Base-by-base conservation (phyloP, 495 filamentous ascomycete genomes). In the Aspergillus cavernicola region DNA sequence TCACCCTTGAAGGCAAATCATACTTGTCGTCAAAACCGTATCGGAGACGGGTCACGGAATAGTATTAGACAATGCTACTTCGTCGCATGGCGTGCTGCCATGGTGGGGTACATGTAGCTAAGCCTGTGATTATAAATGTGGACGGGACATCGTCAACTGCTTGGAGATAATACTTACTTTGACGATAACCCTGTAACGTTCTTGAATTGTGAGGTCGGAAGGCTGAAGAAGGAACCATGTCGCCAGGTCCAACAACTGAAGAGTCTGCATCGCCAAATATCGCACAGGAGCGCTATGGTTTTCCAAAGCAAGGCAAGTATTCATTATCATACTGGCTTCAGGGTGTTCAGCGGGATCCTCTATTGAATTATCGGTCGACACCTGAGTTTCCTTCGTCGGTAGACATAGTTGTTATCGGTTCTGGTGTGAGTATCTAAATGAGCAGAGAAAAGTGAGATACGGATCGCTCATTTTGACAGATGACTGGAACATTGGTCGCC, bases 251-350 rank as follows among this genome's bases (percentile, higher is more conserved):
- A 31, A 16, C 41, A 11, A 44, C 26, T 16, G 26, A 32, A 19
- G 41, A 44, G n/a, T 18, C 41, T 8, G 23, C 26, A 2, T 28
- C 41, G 2, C 23, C 23, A 18, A 31, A 32, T 9, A 6, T 15
- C 6, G 16, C 24, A 12, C 23, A 18, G 13, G 26, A 28, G n/a
- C 24, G 24, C n/a, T 31, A 31, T 28, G 41, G 41, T 2, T 44
- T 44, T 19, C 41, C 41, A 0, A 44, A 44, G 9, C 7, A 31
- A 15, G 24, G 41, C 13, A 20, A 18, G 4, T 44, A 44, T 11
- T 44, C 41, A 9, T 1, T 44, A 19, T 44, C 41, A n/a, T 44
- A 44, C 41, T 44, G 41, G 41, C 41, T 44, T 22, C 24, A 44
- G 10, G 41, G 41, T 15, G 41, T 44, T 4, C 41, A 44, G 26